Conservation (phyloP, 352 stramenopile species). For the Phytopythium cucurbitacearum region DNA sequence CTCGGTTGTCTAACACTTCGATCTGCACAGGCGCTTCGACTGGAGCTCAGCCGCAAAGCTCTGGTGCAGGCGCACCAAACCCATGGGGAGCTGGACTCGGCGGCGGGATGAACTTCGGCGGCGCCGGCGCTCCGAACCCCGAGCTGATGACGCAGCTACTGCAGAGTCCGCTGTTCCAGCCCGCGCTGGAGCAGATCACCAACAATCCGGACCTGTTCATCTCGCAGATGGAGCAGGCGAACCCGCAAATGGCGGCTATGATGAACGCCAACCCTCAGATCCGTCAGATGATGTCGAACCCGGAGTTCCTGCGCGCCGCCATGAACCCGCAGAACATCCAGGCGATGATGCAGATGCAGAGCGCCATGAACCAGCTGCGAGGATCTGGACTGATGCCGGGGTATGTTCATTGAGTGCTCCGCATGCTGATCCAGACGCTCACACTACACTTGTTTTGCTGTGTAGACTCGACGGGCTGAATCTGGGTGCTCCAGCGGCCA, state of each 20-base stretch:
- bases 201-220: constrained; percentile 77
- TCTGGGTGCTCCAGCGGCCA: constrained; percentile 14
- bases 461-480: constrained; percentile 53
- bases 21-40: constrained; percentile 10
- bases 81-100: constrained; percentile 51
- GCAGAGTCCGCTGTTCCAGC: constrained; percentile 85
- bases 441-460: too few relatives aligned
- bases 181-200: constrained; percentile 77
- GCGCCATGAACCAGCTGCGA: constrained; percentile 81
- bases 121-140: constrained; percentile 35
- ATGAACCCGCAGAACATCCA: constrained; percentile 90
- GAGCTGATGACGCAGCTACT: constrained; percentile 83
- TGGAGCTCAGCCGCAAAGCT: not conserved
- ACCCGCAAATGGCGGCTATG: constrained; percentile 86
- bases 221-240: constrained; percentile 85
- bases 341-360: constrained; percentile 91
- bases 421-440: not conserved
- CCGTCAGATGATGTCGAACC: constrained; percentile 88
- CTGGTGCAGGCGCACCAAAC: constrained; percentile 38
- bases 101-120: constrained; percentile 17
- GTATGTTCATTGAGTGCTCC: constrained; percentile 20
- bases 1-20: not conserved
- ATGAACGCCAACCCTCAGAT: constrained; percentile 87
- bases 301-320: constrained; percentile 76
- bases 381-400: constrained; percentile 58